These are phyloP conservation scores for Cenchrus fungigraminus DNA, from an alignment of 176 grass and related monocot genomes.

Conservation along the genomic window DNA sequence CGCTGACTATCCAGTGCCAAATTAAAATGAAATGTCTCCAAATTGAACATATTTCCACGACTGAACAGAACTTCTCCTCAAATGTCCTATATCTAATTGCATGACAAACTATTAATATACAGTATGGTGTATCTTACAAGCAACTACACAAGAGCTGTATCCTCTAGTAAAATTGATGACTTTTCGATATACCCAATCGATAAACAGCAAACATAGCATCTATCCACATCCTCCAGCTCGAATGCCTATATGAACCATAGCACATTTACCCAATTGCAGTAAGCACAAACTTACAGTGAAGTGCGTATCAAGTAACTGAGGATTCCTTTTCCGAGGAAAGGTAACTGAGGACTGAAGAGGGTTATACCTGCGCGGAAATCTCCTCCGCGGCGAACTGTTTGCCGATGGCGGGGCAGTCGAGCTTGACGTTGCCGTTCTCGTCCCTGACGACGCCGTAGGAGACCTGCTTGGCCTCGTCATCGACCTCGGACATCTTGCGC, in stretches of 20 bases:
- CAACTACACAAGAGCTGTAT: neutral
- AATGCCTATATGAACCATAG: neutral
- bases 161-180: neutral
- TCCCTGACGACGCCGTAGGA: slow-evolving; percentile 81
- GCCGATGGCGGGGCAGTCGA: slow-evolving; percentile 98
- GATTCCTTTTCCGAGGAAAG: neutral
- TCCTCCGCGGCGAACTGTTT: slow-evolving; percentile 96
- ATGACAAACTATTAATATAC: neutral
- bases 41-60: neutral
- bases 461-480: slow-evolving; percentile 97
- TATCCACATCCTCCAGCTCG: neutral
- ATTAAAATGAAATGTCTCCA: neutral
- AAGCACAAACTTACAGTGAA: neutral
- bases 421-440: slow-evolving; percentile 98
- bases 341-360: neutral
- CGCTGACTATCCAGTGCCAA: neutral
- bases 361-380: slow-evolving; percentile 87
- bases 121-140: neutral
- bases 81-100: neutral
- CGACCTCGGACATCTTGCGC: slow-evolving; percentile 94
- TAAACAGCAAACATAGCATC: neutral
- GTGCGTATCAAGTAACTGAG: neutral
- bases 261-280: neutral
- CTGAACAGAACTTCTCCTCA: neutral
- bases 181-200: neutral